Conservation (phyloP, 768 basidiomycete genomes). For the Cantharellus anzutake region DNA sequence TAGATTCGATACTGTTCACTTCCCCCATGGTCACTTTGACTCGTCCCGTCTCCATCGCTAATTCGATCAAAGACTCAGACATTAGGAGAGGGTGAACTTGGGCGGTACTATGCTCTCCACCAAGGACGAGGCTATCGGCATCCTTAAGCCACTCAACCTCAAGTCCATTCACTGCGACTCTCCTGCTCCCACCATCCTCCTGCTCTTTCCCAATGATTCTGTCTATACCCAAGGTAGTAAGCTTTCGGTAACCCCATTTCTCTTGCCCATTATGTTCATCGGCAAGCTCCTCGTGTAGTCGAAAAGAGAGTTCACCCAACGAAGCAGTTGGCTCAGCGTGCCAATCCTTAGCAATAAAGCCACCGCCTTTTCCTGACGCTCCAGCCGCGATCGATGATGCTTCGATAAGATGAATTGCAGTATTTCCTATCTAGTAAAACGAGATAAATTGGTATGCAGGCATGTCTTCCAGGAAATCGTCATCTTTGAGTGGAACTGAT, state of each 20-base stretch:
- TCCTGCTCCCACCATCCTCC: not conserved
- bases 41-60: constrained; percentile 4
- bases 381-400: constrained; percentile 12
- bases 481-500: not conserved
- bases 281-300: constrained; percentile 19
- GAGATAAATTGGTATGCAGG: not conserved
- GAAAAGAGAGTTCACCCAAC: constrained; percentile 18
- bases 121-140: not conserved
- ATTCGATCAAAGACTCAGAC: constrained; percentile 9
- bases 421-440: constrained; percentile 1
- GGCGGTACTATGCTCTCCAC: constrained; percentile 9
- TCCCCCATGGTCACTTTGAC: constrained; percentile 9
- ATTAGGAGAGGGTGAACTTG: constrained; percentile 13
- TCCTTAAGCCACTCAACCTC: constrained; percentile 7
- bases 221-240: constrained; percentile 9
- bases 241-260: constrained; percentile 9
- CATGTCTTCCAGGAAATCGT: not conserved
- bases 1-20: too few species aligned
- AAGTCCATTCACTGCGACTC: not conserved
- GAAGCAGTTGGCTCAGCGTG: constrained; percentile 16
- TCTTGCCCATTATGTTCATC: constrained; percentile 16
- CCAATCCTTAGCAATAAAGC: constrained; percentile 25
- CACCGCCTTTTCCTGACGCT: constrained; percentile 17
- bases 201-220: too few species aligned
- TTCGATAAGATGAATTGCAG: constrained; percentile 11